phyloP scores from a whole-genome alignment of 768 basidiomycete genomes.

The Amanita exitialis region DNA sequence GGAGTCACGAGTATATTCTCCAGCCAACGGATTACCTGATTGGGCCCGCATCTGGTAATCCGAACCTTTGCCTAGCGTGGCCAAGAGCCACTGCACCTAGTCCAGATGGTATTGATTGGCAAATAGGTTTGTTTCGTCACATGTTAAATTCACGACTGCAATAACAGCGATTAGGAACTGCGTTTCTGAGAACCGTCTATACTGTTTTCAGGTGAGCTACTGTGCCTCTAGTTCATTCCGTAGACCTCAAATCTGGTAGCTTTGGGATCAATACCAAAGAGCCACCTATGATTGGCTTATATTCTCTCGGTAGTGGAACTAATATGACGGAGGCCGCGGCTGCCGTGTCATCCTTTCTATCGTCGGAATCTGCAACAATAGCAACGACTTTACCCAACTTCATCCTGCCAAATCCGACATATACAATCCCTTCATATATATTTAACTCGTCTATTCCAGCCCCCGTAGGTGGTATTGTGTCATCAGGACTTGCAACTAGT shows the following conservation, averaged over 20 bases:
- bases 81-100: conserved; percentile 56
- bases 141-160: background rate
- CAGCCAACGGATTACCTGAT: conserved; percentile 73
- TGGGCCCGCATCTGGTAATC: conserved; percentile 54
- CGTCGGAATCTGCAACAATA: conserved; percentile 54
- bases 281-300: conserved; percentile 72
- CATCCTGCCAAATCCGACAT: conserved; percentile 52
- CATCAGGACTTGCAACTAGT: conserved; percentile 57
- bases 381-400: conserved; percentile 66
- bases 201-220: conserved; percentile 58
- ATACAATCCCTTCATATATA: conserved; percentile 51
- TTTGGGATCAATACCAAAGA: conserved; percentile 69
- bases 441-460: conserved; percentile 62
- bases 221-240: background rate
- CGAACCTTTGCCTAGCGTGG: conserved; percentile 66
- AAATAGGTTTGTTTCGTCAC: conserved; percentile 43
- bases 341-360: conserved; percentile 39
- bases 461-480: conserved; percentile 41
- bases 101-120: conserved; percentile 75
- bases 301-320: conserved; percentile 42
- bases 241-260: conserved; percentile 24
- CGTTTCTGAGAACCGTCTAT: conserved; percentile 70
- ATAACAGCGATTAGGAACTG: conserved; percentile 29
- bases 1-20: conserved; percentile 39
- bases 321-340: conserved; percentile 28